phyloP scores from a whole-genome alignment of 495 filamentous ascomycete genomes.

The Penicillium daleae region DNA sequence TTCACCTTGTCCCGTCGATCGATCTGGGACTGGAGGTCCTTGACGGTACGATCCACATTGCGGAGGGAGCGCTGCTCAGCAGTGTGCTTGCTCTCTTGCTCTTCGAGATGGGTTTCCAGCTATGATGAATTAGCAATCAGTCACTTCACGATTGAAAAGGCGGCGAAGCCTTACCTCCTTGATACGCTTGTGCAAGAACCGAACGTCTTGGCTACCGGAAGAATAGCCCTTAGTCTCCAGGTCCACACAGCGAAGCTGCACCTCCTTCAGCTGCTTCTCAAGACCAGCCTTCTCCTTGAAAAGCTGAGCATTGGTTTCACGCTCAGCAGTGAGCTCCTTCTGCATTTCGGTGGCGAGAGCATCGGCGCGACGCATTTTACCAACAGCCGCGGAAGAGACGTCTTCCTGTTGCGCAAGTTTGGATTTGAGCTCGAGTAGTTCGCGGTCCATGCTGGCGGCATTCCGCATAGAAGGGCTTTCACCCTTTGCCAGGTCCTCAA shows the following conservation, averaged over 20 bases:
- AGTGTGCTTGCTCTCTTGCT: conserved; percentile 73
- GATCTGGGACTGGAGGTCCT: conserved; percentile 90
- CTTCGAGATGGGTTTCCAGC: conserved; percentile 92
- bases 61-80: conserved; percentile 84
- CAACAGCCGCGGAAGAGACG: conserved; percentile 86
- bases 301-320: conserved; percentile 79
- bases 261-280: conserved; percentile 89
- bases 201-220: conserved; percentile 88
- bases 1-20: conserved; percentile 89
- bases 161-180: conserved; percentile 74
- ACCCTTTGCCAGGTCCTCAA: conserved; percentile 87
- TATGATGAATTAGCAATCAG: conserved; percentile 42
- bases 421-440: conserved; percentile 88
- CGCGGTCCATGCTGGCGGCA: conserved; percentile 85
- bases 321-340: conserved; percentile 90
- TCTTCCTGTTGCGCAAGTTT: conserved; percentile 92
- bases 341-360: conserved; percentile 86
- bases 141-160: too few species aligned
- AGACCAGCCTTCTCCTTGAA: conserved; percentile 90
- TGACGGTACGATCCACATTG: conserved; percentile 92
- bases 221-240: conserved; percentile 97
- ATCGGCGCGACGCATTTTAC: conserved; percentile 98
- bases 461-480: conserved; percentile 91
- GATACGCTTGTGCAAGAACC: conserved; percentile 91
- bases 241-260: conserved; percentile 87